Percentiles rank a stretch among this genome's conserved stretches.
These are phyloP conservation scores for Fraxinus quadrangulata DNA, from an alignment of 257 asterid species.

Conservation along the genomic window DNA sequence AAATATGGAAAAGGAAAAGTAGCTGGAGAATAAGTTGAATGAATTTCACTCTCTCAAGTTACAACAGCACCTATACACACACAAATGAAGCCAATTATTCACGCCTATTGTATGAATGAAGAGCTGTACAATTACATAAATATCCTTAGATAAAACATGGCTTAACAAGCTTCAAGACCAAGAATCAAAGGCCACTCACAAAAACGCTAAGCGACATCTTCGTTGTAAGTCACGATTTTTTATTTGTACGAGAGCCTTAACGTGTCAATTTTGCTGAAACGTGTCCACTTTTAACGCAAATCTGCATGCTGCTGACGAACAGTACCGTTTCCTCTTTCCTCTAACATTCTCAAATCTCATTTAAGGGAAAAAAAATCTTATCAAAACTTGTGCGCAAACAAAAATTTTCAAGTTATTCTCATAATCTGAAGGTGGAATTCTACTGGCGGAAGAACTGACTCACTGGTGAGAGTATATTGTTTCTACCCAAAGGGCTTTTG, in stretches of 20 bases:
- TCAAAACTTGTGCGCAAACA: too few relatives aligned
- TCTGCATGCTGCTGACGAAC: slow-evolving; percentile 20
- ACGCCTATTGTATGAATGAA: too few relatives aligned
- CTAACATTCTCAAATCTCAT: background rate
- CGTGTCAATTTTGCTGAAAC: slow-evolving; percentile 33
- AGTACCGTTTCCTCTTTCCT: background rate
- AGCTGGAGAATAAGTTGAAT: too few relatives aligned
- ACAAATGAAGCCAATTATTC: too few relatives aligned
- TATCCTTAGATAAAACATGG: too few relatives aligned
- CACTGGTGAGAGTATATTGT: background rate
- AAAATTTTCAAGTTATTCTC: background rate
- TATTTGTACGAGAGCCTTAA: background rate
- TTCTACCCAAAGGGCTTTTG: background rate
- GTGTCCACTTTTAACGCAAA: slow-evolving; percentile 24
- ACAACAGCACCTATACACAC: too few relatives aligned
- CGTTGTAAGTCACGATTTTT: background rate
- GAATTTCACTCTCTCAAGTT: too few relatives aligned
- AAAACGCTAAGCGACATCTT: background rate
- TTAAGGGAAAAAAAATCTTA: too few relatives aligned
- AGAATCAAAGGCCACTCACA: background rate
- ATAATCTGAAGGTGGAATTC: background rate
- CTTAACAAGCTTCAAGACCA: too few relatives aligned
- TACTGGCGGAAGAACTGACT: background rate
- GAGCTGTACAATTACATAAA: too few relatives aligned
- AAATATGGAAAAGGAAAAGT: too few relatives aligned